phyloP scores from a whole-genome alignment of 257 asterid genomes.

The Scutellaria baicalensis region DNA sequence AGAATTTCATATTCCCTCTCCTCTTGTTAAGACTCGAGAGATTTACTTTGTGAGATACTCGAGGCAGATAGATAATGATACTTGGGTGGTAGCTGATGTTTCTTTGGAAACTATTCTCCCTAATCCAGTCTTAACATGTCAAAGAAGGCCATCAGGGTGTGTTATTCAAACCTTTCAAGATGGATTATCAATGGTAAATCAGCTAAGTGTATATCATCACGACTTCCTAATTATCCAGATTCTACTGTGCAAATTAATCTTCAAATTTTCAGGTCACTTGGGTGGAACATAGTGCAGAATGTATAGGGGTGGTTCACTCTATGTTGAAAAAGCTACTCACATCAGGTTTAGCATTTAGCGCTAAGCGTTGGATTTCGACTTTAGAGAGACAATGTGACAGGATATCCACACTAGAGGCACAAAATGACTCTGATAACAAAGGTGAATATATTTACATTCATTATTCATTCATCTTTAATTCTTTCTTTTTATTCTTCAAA shows the following conservation, averaged over 20 bases:
- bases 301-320: slow-evolving; percentile 1
- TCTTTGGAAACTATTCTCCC: slow-evolving; percentile 47
- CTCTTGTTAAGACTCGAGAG: slow-evolving; percentile 36
- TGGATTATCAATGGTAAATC: slow-evolving; percentile 34
- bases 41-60: slow-evolving; percentile 37
- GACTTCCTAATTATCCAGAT: no score
- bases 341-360: slow-evolving; percentile 29
- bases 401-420: slow-evolving; percentile 17
- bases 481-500: no score
- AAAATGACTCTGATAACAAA: neutral
- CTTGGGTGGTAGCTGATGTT: slow-evolving; percentile 55
- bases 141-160: slow-evolving; percentile 59
- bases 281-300: slow-evolving; percentile 46
- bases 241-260: neutral
- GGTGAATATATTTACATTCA: slow-evolving; percentile 7
- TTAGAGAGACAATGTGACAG: slow-evolving; percentile 37
- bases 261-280: slow-evolving; percentile 36
- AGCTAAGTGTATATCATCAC: neutral
- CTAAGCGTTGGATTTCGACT: slow-evolving; percentile 50
- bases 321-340: slow-evolving; percentile 19
- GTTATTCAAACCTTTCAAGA: slow-evolving; percentile 37
- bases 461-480: neutral
- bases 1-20: slow-evolving; percentile 42
- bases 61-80: slow-evolving; percentile 24
- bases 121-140: slow-evolving; percentile 16